A percentile compares a stretch with the other conserved stretches of the same genome.
phyloP scores from a whole-genome alignment of 345 rosid species.

The Mercurialis annua region DNA sequence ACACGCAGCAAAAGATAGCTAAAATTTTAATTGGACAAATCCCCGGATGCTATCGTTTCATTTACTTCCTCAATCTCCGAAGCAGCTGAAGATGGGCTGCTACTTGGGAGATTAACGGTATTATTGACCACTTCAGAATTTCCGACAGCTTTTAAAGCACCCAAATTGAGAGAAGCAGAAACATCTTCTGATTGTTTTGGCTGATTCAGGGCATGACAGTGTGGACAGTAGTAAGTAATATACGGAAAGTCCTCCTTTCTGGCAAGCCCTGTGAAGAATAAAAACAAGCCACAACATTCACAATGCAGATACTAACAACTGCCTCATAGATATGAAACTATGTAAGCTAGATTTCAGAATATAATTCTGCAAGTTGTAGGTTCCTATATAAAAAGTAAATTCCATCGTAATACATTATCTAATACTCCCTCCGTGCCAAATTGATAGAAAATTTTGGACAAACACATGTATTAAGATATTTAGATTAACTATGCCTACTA shows the following conservation, averaged over 20 bases:
- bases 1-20: not conserved
- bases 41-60: not conserved
- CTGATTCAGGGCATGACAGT: constrained; percentile 72
- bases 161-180: constrained; percentile 27
- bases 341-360: not conserved
- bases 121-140: constrained; percentile 27
- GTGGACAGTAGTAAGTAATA: constrained; percentile 86
- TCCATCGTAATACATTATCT: too few species aligned
- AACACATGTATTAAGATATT: too few species aligned
- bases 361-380: not conserved
- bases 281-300: not conserved
- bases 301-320: not conserved
- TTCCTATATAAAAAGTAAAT: not conserved
- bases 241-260: constrained; percentile 81
- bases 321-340: not conserved
- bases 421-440: too few species aligned
- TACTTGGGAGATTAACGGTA: constrained; percentile 2
- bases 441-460: too few species aligned
- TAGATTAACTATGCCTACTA: too few species aligned
- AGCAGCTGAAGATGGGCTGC: constrained; percentile 1
- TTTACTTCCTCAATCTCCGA: constrained; percentile 14
- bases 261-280: constrained; percentile 57
- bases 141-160: constrained; percentile 26
- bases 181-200: constrained; percentile 40
- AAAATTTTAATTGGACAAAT: constrained; percentile 4